Conservation (phyloP, 345 rosid species). For the Dimocarpus longan region DNA sequence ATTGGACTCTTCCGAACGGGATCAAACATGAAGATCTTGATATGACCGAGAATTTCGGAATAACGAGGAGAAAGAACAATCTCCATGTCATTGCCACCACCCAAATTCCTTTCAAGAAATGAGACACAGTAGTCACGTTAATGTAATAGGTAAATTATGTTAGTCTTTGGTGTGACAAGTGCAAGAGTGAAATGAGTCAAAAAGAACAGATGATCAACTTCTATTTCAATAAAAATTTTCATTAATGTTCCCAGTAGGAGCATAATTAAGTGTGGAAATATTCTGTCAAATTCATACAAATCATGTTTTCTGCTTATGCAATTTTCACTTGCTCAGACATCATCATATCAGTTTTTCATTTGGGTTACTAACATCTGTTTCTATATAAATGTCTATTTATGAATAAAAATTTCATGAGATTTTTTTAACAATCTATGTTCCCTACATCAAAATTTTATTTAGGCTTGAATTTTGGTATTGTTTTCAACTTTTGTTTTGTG, state of each 20-base stretch:
- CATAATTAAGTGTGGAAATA: neutral
- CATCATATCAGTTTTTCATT: no score
- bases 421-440: no score
- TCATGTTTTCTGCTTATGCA: neutral
- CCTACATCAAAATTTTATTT: no score
- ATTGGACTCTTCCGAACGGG: constrained; percentile 23
- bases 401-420: no score
- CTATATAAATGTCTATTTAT: no score
- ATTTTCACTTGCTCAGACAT: no score
- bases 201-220: constrained; percentile 1
- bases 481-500: no score
- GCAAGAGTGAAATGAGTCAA: neutral
- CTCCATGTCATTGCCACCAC: constrained; percentile 9
- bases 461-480: no score
- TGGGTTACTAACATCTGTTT: no score
- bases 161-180: neutral
- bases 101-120: constrained; percentile 7
- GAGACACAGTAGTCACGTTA: neutral
- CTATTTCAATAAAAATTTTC: neutral
- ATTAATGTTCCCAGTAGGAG: neutral
- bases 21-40: constrained; percentile 17
- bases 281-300: neutral
- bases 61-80: constrained; percentile 7
- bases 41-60: constrained; percentile 15
- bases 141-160: neutral